phyloP scores from a whole-genome alignment of 495 filamentous ascomycete species.

The Delitschia confertaspora region DNA sequence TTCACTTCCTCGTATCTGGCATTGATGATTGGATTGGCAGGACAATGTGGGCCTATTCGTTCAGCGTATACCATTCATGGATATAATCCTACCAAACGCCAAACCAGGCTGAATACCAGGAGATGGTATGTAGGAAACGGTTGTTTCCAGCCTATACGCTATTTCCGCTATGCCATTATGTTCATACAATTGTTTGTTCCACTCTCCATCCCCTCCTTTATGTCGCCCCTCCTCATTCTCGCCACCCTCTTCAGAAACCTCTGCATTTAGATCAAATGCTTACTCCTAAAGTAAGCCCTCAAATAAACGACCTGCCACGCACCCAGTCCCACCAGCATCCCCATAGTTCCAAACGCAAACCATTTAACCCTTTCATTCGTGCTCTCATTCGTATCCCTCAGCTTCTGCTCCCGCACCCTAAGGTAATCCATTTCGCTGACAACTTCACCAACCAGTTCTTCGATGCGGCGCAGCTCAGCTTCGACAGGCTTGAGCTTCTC shows the following conservation, averaged over 20 bases:
- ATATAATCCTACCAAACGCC: constrained; percentile 18
- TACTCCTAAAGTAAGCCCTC: constrained; percentile 92
- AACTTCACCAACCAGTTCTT: constrained; percentile 36
- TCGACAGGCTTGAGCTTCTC: constrained; percentile 98
- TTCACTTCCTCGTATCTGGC: too few relatives aligned
- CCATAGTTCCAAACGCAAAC: constrained; percentile 94
- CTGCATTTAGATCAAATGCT: constrained; percentile 66
- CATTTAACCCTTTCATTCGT: constrained; percentile 98
- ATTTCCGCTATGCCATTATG: too few relatives aligned
- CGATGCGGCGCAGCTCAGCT: constrained; percentile 83
- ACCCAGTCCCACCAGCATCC: constrained; percentile 80
- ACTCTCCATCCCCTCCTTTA: not conserved
- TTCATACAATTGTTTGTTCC: constrained; percentile 8
- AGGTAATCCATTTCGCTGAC: constrained; percentile 57
- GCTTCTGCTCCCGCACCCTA: constrained; percentile 78
- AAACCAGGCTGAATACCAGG: constrained; percentile 3
- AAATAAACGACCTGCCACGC: constrained; percentile 97
- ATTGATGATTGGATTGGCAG: too few relatives aligned
- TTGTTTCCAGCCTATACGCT: too few relatives aligned
- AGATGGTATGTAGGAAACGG: constrained; percentile 3
- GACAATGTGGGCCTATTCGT: too few relatives aligned
- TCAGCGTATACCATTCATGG: too few relatives aligned
- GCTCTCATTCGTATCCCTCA: constrained; percentile 98
- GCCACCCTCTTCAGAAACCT: not conserved
- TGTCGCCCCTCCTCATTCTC: not conserved